phyloP scores from a whole-genome alignment of 257 asterid species.

The Plantago elongata region DNA sequence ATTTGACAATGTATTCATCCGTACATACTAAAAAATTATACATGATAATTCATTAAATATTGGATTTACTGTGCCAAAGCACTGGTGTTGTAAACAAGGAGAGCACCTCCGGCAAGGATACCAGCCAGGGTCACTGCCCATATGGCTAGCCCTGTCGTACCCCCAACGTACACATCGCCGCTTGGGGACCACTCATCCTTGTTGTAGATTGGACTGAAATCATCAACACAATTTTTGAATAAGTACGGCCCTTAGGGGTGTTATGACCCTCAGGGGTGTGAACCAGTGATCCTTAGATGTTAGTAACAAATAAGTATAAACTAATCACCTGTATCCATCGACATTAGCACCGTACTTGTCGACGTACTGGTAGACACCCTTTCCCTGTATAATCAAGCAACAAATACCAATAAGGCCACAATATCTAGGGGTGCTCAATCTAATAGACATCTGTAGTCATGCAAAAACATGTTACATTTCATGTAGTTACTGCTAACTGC shows the following conservation, averaged over 20 bases:
- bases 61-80: constrained; percentile 67
- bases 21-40: neutral
- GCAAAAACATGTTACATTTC: neutral
- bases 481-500: neutral
- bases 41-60: neutral
- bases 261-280: too few species aligned
- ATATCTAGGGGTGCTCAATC: too few species aligned
- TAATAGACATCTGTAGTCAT: neutral
- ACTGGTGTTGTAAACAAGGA: constrained; percentile 95
- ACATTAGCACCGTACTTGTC: constrained; percentile 98
- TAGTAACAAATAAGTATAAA: too few species aligned
- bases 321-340: constrained; percentile 82
- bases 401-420: neutral
- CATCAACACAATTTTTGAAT: neutral
- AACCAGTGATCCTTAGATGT: too few species aligned
- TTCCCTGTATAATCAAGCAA: constrained; percentile 50
- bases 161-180: constrained; percentile 90
- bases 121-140: constrained; percentile 85
- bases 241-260: too few species aligned
- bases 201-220: constrained; percentile 77
- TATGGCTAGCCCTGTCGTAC: constrained; percentile 78
- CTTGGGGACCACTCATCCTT: constrained; percentile 70
- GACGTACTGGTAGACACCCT: constrained; percentile 92
- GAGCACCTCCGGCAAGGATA: constrained; percentile 88
- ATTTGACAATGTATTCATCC: neutral